Base-by-base conservation (phyloP, 148 eudicot species). In the Talinum fruticosum region DNA sequence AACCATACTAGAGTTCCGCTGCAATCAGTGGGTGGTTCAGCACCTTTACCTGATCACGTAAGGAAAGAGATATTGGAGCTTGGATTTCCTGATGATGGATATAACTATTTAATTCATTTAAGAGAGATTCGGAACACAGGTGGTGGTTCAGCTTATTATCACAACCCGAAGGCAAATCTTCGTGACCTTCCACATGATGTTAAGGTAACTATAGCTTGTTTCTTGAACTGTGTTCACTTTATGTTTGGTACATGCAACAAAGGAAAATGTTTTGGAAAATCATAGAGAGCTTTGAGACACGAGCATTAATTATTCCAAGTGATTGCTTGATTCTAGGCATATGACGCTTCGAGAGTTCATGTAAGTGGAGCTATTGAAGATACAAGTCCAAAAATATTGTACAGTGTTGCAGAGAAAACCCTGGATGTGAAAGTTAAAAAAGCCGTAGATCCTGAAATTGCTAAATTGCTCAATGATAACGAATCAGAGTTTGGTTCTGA, bases 11-110 rank as follows among this genome's bases (percentile, higher is more conserved):
- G 26, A 29, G 53, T 3, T 41, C 13, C 47, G 8, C 47, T 41
- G 47, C 47, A 41, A 8, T 5, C 7, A 6, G 47, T 45, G 34
- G 77, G 19, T 15, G 26, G 72, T 62, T 71, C 59, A 45, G 75
- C 49, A 69, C 21, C 84, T 4, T 78, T 95, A 47, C 91, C 97
- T 7, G 97, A 91, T 72, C 69, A 84, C 19, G 29, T 91, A 21
- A 89, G 99, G 83, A 91, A 72, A 81, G 97, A 96, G 84, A 91
- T 91, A 64, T 44, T 96, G 83, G 97, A 93, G 87, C 88, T 93
- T 37, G 99, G 99, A 34, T 96, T 93, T 79, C 97, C 97, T 3
- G 99, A 96, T 83, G 99, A 96, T 84, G 99, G 97, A 24, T 96
- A 96, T 78, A 96, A 96, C 78, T 96, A 96, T 78, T 81, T 96